Conservation (phyloP, 441 rosid genomes). For the Viola pubescens region DNA sequence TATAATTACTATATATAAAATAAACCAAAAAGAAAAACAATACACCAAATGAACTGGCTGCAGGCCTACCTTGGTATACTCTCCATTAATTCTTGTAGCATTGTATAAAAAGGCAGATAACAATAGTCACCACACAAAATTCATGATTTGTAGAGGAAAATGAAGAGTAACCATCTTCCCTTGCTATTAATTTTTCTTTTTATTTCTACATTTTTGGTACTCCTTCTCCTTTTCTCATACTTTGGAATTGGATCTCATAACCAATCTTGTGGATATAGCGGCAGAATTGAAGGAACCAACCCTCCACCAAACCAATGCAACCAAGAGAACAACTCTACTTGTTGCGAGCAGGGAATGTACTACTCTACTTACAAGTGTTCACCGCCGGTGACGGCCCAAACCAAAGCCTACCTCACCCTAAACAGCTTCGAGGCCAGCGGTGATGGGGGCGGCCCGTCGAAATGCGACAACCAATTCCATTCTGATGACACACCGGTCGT, state of each 20-base stretch:
- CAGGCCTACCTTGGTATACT: no score
- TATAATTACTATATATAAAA: no score
- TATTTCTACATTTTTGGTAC: neutral
- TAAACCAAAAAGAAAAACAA: no score
- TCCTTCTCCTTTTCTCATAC: neutral
- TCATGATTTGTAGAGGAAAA: no score
- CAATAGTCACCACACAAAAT: no score
- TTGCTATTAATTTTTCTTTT: no score
- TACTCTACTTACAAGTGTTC: slow-evolving; percentile 10
- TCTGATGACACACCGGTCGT: neutral
- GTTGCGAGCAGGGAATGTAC: slow-evolving; percentile 1
- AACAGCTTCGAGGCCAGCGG: slow-evolving; percentile 8
- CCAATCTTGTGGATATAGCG: slow-evolving; percentile 4
- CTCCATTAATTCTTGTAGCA: no score
- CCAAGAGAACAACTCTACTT: slow-evolving; percentile 7
- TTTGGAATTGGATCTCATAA: neutral
- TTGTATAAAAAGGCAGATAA: no score
- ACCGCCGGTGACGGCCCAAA: neutral
- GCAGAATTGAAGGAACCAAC: neutral
- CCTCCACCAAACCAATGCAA: slow-evolving; percentile 13
- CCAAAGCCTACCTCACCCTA: slow-evolving; percentile 10
- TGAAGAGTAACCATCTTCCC: no score
- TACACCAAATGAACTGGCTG: no score
- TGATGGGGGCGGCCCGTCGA: slow-evolving; percentile 4
- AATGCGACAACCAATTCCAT: slow-evolving; percentile 7